Percentiles rank a stretch among this genome's conserved stretches.
Evolutionary conservation across 768 basidiomycete genomes (phyloP).

Genomic region (Calvatia gigantea): DNA sequence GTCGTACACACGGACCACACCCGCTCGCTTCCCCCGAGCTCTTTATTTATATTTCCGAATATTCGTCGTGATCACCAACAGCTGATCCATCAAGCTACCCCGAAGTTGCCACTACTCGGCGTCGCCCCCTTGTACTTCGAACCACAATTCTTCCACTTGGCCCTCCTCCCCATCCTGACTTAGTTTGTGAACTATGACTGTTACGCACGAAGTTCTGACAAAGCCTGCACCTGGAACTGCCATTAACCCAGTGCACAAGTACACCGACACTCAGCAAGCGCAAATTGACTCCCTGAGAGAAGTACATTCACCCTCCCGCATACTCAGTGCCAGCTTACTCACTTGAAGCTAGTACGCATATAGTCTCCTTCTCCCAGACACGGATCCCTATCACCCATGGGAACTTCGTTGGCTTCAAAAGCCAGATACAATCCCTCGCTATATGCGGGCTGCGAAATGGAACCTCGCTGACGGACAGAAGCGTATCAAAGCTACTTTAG

Average conservation of each 20-base stretch:
- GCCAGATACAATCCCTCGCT: slow-evolving; percentile 67
- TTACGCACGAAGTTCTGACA: slow-evolving; percentile 41
- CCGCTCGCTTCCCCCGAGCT: too few relatives aligned
- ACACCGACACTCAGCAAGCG: slow-evolving; percentile 58
- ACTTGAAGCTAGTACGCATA: slow-evolving; percentile 55
- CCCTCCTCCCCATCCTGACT: neutral
- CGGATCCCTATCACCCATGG: slow-evolving; percentile 74
- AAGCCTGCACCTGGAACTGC: slow-evolving; percentile 50
- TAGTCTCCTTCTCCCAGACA: slow-evolving; percentile 56
- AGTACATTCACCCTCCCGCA: slow-evolving; percentile 31
- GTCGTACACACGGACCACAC: too few relatives aligned
- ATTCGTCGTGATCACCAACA: too few relatives aligned
- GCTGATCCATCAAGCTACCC: too few relatives aligned
- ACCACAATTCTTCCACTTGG: too few relatives aligned
- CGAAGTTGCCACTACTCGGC: too few relatives aligned
- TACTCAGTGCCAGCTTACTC: neutral
- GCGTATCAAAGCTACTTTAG: slow-evolving; percentile 72
- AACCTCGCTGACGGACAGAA: slow-evolving; percentile 71
- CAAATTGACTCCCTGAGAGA: slow-evolving; percentile 60
- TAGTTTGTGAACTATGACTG: neutral
- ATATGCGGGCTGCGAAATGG: slow-evolving; percentile 88
- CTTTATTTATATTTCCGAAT: too few relatives aligned
- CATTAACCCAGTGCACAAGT: slow-evolving; percentile 52
- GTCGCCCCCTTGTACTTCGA: too few relatives aligned
- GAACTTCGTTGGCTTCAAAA: slow-evolving; percentile 72